Evolutionary conservation across 129 eudicot genomes (phyloP).

Genomic region (Lactuca sativa): DNA sequence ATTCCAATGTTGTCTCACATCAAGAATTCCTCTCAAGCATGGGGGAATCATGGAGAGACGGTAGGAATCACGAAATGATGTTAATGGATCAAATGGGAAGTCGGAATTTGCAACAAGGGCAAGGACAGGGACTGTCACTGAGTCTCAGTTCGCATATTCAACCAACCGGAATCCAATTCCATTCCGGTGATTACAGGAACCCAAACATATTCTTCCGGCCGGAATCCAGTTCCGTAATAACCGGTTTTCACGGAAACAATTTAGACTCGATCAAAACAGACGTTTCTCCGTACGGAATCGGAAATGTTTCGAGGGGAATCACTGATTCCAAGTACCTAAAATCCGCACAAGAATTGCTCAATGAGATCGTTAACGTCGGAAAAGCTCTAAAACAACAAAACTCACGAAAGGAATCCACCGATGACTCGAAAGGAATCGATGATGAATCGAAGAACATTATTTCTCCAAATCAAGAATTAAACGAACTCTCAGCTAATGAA

Average conservation of each 20-base stretch:
- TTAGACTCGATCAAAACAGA: conserved; percentile 33
- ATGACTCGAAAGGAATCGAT: conserved; percentile 39
- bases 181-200: conserved; percentile 44
- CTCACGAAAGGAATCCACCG: conserved; percentile 40
- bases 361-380: conserved; percentile 77
- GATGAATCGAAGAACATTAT: conserved; percentile 37
- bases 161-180: conserved; percentile 43
- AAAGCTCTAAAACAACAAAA: conserved; percentile 54
- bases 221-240: conserved; percentile 38
- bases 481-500: conserved; percentile 71
- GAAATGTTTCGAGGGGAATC: conserved; percentile 41
- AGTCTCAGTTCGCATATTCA: conserved; percentile 57
- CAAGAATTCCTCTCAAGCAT: conserved; percentile 56
- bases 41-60: conserved; percentile 58
- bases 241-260: conserved; percentile 29
- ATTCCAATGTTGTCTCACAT: conserved; percentile 47
- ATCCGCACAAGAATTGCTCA: conserved; percentile 76
- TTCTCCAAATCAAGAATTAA: conserved; percentile 41
- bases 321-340: conserved; percentile 74
- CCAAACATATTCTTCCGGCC: conserved; percentile 37
- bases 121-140: conserved; percentile 60
- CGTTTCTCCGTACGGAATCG: conserved; percentile 41
- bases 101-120: conserved; percentile 36
- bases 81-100: conserved; percentile 42
- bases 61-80: conserved; percentile 51